Base-by-base conservation (phyloP, 768 basidiomycete species). In the Termitomyces sp. region DNA sequence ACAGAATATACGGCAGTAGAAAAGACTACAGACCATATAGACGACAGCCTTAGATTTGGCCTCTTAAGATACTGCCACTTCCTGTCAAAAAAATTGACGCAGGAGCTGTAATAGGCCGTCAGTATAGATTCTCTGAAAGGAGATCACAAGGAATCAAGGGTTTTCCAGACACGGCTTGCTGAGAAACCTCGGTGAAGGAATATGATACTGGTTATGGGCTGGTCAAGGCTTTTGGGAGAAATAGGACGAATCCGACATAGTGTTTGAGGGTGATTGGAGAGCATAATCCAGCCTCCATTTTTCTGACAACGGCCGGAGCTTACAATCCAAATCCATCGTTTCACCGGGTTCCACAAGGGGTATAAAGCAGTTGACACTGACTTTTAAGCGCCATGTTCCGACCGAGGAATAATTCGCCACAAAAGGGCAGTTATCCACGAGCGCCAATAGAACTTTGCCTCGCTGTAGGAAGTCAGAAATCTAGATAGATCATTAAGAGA, bases 171-270 rank as follows among this genome's bases (percentile, higher is more conserved):
- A 86, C 73, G 6, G 81, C 83, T 64, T 82, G 81, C 81, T 64
- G 86, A 85, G 67, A 78, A 83, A 20, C 77, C 75, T 52, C 84
- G 76, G 66, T 86, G 85, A 15, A 86, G 70, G 65, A 77, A 81
- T 53, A 86, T 62, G 13, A 84, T 66, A 82, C 83, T 85, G 59
- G 36, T 61, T 30, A 20, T 27, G 42, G 58, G 33, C 60, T 50
- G 60, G 59, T 65, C 62, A 20, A 58, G 20, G 18, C 36, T 31
- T n/a, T 57, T 34, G 13, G 31, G n/a, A 16, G 18, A 39, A 51
- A 27, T 27, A 56, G 42, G 55, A 50, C 18, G 31, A 58, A 13
- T 69, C 72, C 31, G 68, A 81, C 81, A 73, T 39, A 80, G 70
- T 58, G 78, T 79, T 50, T 74, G 74, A 78, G 60, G 79, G 76